These are phyloP conservation scores for Excoecaria agallocha DNA, from an alignment of 345 rosid species.

Conservation along the genomic window DNA sequence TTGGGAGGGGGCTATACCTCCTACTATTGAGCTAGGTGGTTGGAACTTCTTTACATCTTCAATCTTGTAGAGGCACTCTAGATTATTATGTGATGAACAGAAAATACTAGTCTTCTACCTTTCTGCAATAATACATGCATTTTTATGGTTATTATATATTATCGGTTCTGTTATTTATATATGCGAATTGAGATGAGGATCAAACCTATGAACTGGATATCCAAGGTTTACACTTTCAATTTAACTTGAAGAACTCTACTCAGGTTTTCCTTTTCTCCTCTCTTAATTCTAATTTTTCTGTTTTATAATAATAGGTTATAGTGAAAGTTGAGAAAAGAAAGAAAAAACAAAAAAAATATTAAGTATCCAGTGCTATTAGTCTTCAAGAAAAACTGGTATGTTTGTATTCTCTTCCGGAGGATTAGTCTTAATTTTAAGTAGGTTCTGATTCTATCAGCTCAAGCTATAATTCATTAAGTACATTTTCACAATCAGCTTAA, in stretches of 20 bases:
- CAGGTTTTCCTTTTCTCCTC: slow-evolving; percentile 11
- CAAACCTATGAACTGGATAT: no score
- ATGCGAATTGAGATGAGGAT: no score
- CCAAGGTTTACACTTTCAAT: slow-evolving; percentile 60
- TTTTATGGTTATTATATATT: no score
- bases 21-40: no score
- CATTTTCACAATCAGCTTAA: no score
- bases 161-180: no score
- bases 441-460: slow-evolving; percentile 37
- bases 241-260: slow-evolving; percentile 70
- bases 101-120: no score
- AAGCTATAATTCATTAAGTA: slow-evolving; percentile 49
- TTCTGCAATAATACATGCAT: no score
- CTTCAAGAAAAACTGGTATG: neutral
- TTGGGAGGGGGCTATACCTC: no score
- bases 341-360: neutral
- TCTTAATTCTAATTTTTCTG: neutral
- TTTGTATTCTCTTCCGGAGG: neutral
- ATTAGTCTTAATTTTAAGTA: neutral
- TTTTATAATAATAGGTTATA: neutral
- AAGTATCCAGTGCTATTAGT: neutral
- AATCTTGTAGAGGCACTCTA: no score
- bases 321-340: neutral
- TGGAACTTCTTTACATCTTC: no score
- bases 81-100: no score